Base-by-base conservation (phyloP, 345 rosid species). In the Excoecaria cochinchinensis region DNA sequence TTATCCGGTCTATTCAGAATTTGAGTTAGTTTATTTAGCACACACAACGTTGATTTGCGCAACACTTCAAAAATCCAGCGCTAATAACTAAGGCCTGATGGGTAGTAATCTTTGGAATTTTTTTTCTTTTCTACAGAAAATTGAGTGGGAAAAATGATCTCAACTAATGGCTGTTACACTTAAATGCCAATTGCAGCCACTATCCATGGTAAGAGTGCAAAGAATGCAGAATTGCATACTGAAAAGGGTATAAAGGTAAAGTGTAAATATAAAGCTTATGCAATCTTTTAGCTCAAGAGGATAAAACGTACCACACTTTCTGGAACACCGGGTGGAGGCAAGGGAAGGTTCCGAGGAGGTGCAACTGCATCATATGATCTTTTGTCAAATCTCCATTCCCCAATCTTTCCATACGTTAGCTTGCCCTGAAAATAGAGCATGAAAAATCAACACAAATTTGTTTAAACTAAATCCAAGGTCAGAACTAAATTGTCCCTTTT, bases 331-430 rank as follows among this genome's bases (percentile, higher is more conserved):
- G 89, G 84, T 56, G 99, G 99, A 72, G 99, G 99, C 82, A 95
- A 71, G 51, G 99, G 79, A 64, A 95, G 99, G 82, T 93, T 95
- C 83, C 80, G 89, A 1, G 95, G 97, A 8, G 98, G 98, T 53
- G 90, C 79, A 48, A 57, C 82, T 11, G 8, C 68, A 60, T 76
- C 89, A 48, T 82, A 91, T 4, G 99, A 91, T 85, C 99, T 87
- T 84, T 95, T 95, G 82, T 93, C 97, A 7, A 95, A 95, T 82
- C 98, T 86, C 99, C 99, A 95, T 84, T 91, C 95, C 62, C 99
- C 99, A 42, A 89, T 83, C 85, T 85, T 95, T 57, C 99, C 99
- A 82, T 95, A 91, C 24, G 95, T 95, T 76, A 87, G 78, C 69
- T 85, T 80, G 76, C 98, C 98, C 99, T 91, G 85, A 71, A 79